phyloP scores from a whole-genome alignment of 2,329 filamentous ascomycete genomes.

The Karstenula rhodostoma region DNA sequence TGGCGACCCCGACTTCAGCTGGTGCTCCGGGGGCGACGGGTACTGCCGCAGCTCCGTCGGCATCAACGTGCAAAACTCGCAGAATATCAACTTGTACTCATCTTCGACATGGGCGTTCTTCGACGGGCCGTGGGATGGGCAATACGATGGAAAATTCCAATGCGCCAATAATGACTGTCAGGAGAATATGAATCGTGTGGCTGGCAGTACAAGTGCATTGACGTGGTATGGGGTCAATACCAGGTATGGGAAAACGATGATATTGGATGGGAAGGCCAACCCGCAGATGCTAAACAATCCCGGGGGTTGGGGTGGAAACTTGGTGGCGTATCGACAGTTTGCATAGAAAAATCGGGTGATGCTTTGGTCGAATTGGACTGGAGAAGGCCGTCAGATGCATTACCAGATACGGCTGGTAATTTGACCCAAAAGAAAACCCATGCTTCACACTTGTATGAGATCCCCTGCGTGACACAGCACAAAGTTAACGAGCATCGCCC shows the following conservation, averaged over 20 bases:
- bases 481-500: too few species aligned
- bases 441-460: too few species aligned
- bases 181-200: conserved; percentile 11
- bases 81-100: conserved; percentile 1
- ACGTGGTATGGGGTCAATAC: conserved; percentile 8
- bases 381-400: too few species aligned
- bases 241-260: neutral
- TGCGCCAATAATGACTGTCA: conserved; percentile 2
- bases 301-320: conserved; percentile 7
- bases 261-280: conserved; percentile 4
- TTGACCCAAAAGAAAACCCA: too few species aligned
- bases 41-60: conserved; percentile 7
- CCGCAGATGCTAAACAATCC: conserved; percentile 3
- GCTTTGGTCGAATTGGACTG: too few species aligned
- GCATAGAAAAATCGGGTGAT: neutral
- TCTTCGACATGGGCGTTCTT: conserved; percentile 9
- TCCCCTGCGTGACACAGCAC: too few species aligned
- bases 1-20: conserved; percentile 9
- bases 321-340: conserved; percentile 11
- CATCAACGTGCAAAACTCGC: conserved; percentile 3
- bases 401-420: too few species aligned
- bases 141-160: neutral
- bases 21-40: conserved; percentile 1
- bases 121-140: conserved; percentile 7
- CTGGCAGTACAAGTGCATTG: neutral